These are phyloP conservation scores for Globisporangium nodosum DNA, from an alignment of 352 stramenopile species.

Conservation along the genomic window DNA sequence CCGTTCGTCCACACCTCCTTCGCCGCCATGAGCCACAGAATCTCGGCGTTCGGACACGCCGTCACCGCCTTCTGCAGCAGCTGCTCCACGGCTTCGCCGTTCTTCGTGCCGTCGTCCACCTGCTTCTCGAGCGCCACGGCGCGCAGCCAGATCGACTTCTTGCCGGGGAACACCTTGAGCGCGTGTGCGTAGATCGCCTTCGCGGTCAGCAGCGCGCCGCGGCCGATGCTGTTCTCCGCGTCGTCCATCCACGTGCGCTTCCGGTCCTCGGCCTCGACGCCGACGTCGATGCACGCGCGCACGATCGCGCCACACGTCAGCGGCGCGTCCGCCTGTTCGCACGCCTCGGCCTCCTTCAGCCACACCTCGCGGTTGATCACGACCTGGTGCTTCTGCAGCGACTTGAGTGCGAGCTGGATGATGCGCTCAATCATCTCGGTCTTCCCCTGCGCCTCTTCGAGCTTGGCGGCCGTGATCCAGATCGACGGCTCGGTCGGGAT, in stretches of 20 bases:
- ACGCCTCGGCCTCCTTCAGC: conserved; percentile 95
- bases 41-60: conserved; percentile 91
- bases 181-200: conserved; percentile 93
- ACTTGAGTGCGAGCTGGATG: conserved; percentile 78
- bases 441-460: conserved; percentile 97
- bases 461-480: conserved; percentile 98
- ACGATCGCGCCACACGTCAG: conserved; percentile 95
- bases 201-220: conserved; percentile 87
- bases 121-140: conserved; percentile 96
- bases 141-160: conserved; percentile 95
- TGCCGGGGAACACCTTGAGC: conserved; percentile 84
- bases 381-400: conserved; percentile 87
- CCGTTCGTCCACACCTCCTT: conserved; percentile 97
- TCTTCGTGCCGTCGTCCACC: conserved; percentile 53
- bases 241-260: conserved; percentile 98
- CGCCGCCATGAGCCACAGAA: conserved; percentile 97
- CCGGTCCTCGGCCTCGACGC: conserved; percentile 94
- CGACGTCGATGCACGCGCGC: conserved; percentile 90
- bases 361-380: conserved; percentile 94
- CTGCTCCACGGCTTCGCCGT: conserved; percentile 66
- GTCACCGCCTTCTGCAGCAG: conserved; percentile 93
- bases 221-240: conserved; percentile 87
- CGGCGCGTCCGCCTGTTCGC: conserved; percentile 87
- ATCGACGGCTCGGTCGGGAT: conserved; percentile 96
- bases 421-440: conserved; percentile 79